Base-by-base conservation (phyloP, 306 rosid genomes). In the Psophocarpus tetragonolobus region DNA sequence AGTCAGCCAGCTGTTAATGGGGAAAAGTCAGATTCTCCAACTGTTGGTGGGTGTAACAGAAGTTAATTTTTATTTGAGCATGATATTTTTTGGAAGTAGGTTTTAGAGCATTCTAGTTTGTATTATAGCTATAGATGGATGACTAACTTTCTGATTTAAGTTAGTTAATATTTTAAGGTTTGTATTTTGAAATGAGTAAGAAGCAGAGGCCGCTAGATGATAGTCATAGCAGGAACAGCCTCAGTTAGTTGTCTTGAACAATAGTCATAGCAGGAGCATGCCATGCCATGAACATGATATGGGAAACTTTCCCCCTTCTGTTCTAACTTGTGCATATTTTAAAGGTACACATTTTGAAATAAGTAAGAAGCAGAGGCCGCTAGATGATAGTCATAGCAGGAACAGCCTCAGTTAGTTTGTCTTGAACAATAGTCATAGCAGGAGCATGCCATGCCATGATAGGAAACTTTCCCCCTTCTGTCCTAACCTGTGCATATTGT, bases 1-100 rank as follows among this genome's bases (percentile, higher is more conserved):
- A 95, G 99, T 89, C 99, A 95, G 84, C 99, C 97, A 44, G 91
- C 99, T 12, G 92, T 92, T 56, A 89, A 92, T 33, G 97, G 96
- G 81, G 97, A 92, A 83, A 91, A 81, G 79, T 95, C 99, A 81
- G 93, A 88, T 83, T 91, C 97, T 12, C 87, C 88, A 51, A 63
- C 84, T 72, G 97, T 92, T 70, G 99, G 99, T 95, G 84, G 61
- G 92, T 86, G 76, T 38, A 71, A 72, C 71, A 36, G 65, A 44
- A 29, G 48, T 74, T 60, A 50, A 15, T 58, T 50, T 76, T 29
- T 63, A 38, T 71, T 20, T 32, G 33, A 74, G 73, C 53, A 48
- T 72, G 69, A 47, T 32, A 50, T 60, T 41, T 61, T 71, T 30
- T 39, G 45, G 54, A 51, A 23, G 20, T 20, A 39, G 62, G 32